Percentiles rank a stretch among this genome's conserved stretches.
phyloP scores from a whole-genome alignment of 176 grass and related monocot genomes.

The Cenchrus fungigraminus region DNA sequence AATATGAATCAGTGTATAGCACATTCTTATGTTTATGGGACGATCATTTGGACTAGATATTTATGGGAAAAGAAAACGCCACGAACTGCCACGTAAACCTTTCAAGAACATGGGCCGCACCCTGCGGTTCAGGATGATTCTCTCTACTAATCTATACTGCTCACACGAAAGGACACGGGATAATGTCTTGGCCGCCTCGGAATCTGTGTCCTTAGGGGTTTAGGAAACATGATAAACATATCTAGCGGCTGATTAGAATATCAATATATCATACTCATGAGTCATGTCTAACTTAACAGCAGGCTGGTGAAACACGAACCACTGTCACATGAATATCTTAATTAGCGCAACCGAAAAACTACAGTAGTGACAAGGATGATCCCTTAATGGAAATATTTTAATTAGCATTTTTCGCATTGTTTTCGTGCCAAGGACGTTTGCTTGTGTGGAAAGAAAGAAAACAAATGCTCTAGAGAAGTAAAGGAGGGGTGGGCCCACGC shows the following conservation, averaged over 20 bases:
- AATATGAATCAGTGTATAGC: too few relatives aligned
- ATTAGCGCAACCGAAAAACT: not conserved
- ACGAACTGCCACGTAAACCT: conserved; percentile 11
- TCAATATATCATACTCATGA: not conserved
- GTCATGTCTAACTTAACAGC: conserved; percentile 1
- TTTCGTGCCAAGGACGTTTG: not conserved
- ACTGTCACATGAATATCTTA: not conserved
- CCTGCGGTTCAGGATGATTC: not conserved
- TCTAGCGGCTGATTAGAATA: not conserved
- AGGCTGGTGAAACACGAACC: conserved; percentile 16
- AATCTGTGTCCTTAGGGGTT: conserved; percentile 15
- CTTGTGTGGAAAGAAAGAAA: too few relatives aligned
- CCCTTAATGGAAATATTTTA: not conserved
- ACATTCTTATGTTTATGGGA: too few relatives aligned
- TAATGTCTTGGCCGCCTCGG: not conserved
- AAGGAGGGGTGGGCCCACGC: not conserved
- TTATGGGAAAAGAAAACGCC: not conserved
- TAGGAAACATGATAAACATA: conserved; percentile 26
- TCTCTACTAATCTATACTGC: not conserved
- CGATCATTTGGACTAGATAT: not conserved
- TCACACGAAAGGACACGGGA: not conserved
- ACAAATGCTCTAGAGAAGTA: too few relatives aligned
- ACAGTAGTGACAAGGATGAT: not conserved
- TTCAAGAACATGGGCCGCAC: conserved; percentile 43
- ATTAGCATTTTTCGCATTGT: not conserved